Base-by-base conservation (phyloP, 495 filamentous ascomycete species). In the Penicillium nucicola region DNA sequence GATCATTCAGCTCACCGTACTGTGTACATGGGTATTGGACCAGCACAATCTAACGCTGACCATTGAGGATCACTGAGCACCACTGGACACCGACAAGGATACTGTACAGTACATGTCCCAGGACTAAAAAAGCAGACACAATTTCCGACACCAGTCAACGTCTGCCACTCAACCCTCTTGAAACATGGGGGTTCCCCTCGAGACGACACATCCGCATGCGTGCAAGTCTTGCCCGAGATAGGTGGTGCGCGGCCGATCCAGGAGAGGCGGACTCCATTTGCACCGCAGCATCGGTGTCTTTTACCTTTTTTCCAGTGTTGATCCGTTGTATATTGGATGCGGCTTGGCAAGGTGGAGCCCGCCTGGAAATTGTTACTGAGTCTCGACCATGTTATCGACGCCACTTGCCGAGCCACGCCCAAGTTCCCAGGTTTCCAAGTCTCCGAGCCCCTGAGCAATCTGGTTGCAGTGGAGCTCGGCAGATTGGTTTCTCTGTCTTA, bases 381-480 rank as follows among this genome's bases (percentile, higher is more conserved):
- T 55, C 57, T 60, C 60, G 48, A 60, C 55, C 56, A 55, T n/a
- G 46, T 48, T 48, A 33, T 30, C 28, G 25, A 28, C 25, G 25
- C 25, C 7, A 28, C 25, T 28, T 28, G 25, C 25, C 25, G 25
- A 28, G 20, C 25, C 25, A 28, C 7, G 25, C 22, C 22, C 22
- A 28, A 28, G 5, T 6, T 28, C 25, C 25, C 7, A 28, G 25
- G n/a, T n/a, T n/a, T n/a, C n/a, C n/a, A n/a, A n/a, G n/a, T n/a
- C n/a, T 8, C 25, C 25, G 25, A 28, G 25, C 25, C 25, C 25
- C 25, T 28, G 25, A 28, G 25, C 25, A 28, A 28, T 28, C 25
- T 28, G 25, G 25, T 9, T 28, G 10, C 25, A 18, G 52, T 45
- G 44, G 33, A 40, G 51, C 46, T 44, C 33, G 39, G 46, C 15